Percentiles rank a stretch among this genome's conserved stretches.
Evolutionary conservation across 2,329 filamentous ascomycete genomes (phyloP).

Genomic region (Sporothrix variecibatus): DNA sequence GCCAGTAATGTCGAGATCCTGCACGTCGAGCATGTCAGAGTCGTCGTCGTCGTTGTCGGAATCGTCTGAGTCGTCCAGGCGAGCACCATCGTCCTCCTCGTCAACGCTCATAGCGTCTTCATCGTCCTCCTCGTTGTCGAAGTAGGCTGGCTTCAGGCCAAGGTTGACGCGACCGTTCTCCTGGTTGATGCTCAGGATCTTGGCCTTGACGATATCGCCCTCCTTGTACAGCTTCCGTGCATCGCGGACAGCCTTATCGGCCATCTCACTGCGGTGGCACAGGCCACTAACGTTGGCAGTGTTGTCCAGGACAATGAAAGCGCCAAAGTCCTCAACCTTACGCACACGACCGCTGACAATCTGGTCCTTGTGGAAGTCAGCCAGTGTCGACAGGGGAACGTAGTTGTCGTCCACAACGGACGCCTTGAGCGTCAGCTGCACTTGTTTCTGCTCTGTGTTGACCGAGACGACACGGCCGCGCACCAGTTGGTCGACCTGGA

Average conservation of each 20-base stretch:
- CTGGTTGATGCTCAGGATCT: constrained; percentile 75
- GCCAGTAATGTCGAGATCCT: constrained; percentile 48
- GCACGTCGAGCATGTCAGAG: constrained; percentile 49
- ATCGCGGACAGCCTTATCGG: constrained; percentile 77
- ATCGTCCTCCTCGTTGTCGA: constrained; percentile 60
- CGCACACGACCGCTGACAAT: constrained; percentile 86
- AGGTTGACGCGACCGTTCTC: constrained; percentile 81
- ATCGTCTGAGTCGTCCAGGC: constrained; percentile 50
- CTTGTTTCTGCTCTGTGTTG: constrained; percentile 66
- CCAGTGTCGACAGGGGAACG: constrained; percentile 68
- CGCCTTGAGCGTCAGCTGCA: constrained; percentile 84
- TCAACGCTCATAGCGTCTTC: constrained; percentile 44
- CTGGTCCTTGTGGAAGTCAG: constrained; percentile 77
- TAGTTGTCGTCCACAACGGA: constrained; percentile 77
- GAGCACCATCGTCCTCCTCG: constrained; percentile 49
- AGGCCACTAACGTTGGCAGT: constrained; percentile 88
- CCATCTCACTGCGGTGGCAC: constrained; percentile 90
- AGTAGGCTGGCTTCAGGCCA: constrained; percentile 89
- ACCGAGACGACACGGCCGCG: constrained; percentile 79
- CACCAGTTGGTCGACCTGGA: constrained; percentile 86
- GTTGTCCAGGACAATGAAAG: constrained; percentile 87
- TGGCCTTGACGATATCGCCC: constrained; percentile 91
- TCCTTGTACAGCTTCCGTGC: constrained; percentile 87
- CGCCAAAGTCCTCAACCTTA: constrained; percentile 92
- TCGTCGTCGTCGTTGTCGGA: constrained; percentile 34